phyloP scores from a whole-genome alignment of 2,329 filamentous ascomycete genomes.

The Alternaria arborescens region DNA sequence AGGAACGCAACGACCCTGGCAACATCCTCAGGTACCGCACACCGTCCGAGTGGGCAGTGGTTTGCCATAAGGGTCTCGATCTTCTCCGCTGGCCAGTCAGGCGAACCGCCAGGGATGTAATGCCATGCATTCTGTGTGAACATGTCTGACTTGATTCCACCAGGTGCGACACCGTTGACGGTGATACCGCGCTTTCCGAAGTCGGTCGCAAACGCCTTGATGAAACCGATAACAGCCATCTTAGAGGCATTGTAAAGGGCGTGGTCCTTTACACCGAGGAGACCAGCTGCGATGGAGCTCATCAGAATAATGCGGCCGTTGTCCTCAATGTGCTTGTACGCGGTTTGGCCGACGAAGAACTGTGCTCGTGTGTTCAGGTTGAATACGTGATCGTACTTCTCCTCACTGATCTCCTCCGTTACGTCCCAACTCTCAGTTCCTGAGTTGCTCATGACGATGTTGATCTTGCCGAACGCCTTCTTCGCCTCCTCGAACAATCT shows the following conservation, averaged over 20 bases:
- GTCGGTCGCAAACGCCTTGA: conserved; percentile 75
- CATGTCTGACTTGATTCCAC: conserved; percentile 80
- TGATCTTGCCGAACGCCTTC: conserved; percentile 53
- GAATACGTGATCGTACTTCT: conserved; percentile 77
- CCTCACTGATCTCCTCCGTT: conserved; percentile 72
- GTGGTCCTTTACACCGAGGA: conserved; percentile 74
- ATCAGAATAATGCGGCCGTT: conserved; percentile 79
- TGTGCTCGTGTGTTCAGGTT: conserved; percentile 73
- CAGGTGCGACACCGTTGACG: conserved; percentile 76
- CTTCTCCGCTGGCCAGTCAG: conserved; percentile 60
- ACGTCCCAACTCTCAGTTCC: conserved; percentile 74
- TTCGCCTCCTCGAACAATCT: conserved; percentile 61
- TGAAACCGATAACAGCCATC: conserved; percentile 76
- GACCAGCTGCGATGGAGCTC: conserved; percentile 73
- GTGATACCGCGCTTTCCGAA: conserved; percentile 74
- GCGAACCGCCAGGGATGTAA: conserved; percentile 59
- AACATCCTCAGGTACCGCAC: conserved; percentile 58
- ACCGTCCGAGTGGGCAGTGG: conserved; percentile 59
- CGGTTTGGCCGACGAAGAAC: conserved; percentile 81
- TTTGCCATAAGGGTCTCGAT: conserved; percentile 61
- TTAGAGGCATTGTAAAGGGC: conserved; percentile 76
- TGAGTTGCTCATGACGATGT: conserved; percentile 62
- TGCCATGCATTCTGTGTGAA: conserved; percentile 71
- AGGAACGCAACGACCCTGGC: conserved; percentile 54
- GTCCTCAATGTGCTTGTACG: conserved; percentile 73